These are phyloP conservation scores for Paecilomyces sp. DNA, from an alignment of 2,329 filamentous ascomycete genomes.

Conservation along the genomic window DNA sequence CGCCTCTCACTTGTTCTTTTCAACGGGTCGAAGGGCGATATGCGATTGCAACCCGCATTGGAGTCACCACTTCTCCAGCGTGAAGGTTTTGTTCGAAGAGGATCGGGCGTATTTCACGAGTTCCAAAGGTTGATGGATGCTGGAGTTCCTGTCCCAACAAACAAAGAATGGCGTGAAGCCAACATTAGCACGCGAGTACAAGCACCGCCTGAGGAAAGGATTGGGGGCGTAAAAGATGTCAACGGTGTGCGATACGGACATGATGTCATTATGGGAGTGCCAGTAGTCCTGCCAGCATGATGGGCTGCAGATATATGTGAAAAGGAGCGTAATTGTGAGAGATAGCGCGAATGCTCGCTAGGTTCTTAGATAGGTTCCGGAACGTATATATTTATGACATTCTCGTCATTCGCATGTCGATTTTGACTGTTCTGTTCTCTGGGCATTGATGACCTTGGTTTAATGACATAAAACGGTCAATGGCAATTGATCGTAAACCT, in stretches of 20 bases:
- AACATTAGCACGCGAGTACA: neutral
- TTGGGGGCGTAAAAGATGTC: neutral
- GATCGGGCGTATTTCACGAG: neutral
- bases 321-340: too few species aligned
- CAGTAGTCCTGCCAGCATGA: neutral
- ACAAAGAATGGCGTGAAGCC: neutral
- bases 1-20: slow-evolving; percentile 39
- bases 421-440: too few species aligned
- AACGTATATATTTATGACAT: too few species aligned
- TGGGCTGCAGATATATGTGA: too few species aligned
- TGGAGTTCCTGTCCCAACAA: neutral
- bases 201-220: neutral
- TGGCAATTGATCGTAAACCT: too few species aligned
- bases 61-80: slow-evolving; percentile 33
- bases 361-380: too few species aligned
- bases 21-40: slow-evolving; percentile 40
- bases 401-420: too few species aligned
- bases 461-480: too few species aligned
- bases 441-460: neutral
- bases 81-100: slow-evolving; percentile 33
- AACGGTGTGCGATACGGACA: neutral
- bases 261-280: neutral
- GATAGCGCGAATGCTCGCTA: too few species aligned
- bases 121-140: neutral
- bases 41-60: slow-evolving; percentile 36